A percentile compares a stretch with the other conserved stretches of the same genome.
These are phyloP conservation scores for Aspergillus affinis DNA, from an alignment of 495 filamentous ascomycete genomes.

Conservation along the genomic window DNA sequence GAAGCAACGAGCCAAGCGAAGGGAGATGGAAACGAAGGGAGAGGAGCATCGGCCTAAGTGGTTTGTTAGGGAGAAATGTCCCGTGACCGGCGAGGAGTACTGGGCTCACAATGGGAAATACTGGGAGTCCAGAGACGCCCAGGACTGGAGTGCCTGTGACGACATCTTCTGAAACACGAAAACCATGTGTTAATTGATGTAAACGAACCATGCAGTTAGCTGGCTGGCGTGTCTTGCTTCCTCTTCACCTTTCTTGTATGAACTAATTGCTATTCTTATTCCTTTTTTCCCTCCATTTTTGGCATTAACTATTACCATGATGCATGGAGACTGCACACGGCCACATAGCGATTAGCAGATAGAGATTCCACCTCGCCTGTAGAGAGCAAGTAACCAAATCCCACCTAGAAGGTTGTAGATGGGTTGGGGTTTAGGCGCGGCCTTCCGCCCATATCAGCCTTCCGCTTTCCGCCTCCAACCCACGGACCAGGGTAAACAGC, in stretches of 20 bases:
- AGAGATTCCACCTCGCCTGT: too few relatives aligned
- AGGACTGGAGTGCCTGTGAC: constrained; percentile 56
- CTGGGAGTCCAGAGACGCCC: constrained; percentile 62
- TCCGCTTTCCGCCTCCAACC: not conserved
- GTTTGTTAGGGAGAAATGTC: constrained; percentile 72
- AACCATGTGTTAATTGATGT: not conserved
- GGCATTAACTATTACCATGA: too few relatives aligned
- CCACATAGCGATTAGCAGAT: too few relatives aligned
- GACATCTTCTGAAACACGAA: constrained; percentile 58
- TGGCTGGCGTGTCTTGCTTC: constrained; percentile 8
- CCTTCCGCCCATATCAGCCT: too few relatives aligned
- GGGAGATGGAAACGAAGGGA: constrained; percentile 70
- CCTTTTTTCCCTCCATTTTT: not conserved
- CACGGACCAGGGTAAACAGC: not conserved
- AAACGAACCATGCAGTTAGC: constrained; percentile 4
- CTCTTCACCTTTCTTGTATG: not conserved
- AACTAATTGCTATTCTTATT: not conserved
- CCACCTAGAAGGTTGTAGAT: too few relatives aligned
- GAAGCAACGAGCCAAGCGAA: constrained; percentile 77
- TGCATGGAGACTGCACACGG: too few relatives aligned
- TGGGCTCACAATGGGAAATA: constrained; percentile 89
- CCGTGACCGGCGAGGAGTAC: constrained; percentile 83
- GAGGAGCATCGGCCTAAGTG: constrained; percentile 82
- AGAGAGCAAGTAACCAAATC: too few relatives aligned
- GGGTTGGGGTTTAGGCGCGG: too few relatives aligned